Evolutionary conservation across 768 basidiomycete genomes (phyloP).

Genomic region (Leucocoprinus birnbaumii): DNA sequence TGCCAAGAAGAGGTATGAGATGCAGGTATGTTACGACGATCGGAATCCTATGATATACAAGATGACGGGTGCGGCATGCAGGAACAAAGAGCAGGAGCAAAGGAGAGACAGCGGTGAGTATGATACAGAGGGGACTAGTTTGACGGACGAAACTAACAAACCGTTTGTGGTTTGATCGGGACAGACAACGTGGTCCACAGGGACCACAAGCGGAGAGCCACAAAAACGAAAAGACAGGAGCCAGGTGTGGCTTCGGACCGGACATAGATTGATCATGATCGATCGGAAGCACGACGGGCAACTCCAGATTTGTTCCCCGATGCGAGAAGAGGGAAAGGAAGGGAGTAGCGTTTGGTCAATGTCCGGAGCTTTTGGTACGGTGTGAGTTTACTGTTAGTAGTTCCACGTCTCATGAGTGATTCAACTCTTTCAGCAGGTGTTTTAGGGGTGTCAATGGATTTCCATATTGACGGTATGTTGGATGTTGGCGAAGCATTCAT

Average conservation of each 20-base stretch:
- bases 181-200: neutral
- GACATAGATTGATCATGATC: slow-evolving; percentile 3
- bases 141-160: too few species aligned
- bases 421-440: slow-evolving; percentile 30
- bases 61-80: neutral
- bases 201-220: neutral
- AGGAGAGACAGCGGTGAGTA: too few species aligned
- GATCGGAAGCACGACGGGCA: slow-evolving; percentile 3
- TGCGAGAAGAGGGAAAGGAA: slow-evolving; percentile 40
- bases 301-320: slow-evolving; percentile 13
- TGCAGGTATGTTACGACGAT: neutral
- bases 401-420: slow-evolving; percentile 22
- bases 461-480: slow-evolving; percentile 49
- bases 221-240: too few species aligned
- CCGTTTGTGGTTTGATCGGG: too few species aligned
- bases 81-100: neutral
- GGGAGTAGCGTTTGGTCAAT: slow-evolving; percentile 48
- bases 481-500: neutral
- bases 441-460: slow-evolving; percentile 38
- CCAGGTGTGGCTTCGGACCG: too few species aligned
- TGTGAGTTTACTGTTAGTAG: slow-evolving; percentile 19
- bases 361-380: slow-evolving; percentile 39
- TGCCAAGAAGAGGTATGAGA: neutral
- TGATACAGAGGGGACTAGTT: too few species aligned
- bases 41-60: neutral